Evolutionary conservation across 2,329 filamentous ascomycete species (phyloP).

Genomic region (Phyllosticta paracitricarpa): DNA sequence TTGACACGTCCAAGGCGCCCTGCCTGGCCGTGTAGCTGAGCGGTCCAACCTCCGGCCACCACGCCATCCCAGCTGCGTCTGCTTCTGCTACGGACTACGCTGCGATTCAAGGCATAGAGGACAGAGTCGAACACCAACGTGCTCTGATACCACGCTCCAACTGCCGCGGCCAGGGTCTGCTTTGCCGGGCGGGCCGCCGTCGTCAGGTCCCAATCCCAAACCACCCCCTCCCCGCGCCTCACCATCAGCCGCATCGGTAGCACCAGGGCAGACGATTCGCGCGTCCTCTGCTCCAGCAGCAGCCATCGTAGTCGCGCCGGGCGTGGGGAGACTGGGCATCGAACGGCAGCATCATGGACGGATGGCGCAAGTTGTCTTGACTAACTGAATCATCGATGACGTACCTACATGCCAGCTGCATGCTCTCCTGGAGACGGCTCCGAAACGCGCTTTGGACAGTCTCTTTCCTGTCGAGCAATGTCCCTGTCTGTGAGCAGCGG

Average conservation of each 20-base stretch:
- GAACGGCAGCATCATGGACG: neutral
- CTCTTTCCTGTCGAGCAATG: too few species aligned
- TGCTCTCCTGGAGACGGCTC: too few species aligned
- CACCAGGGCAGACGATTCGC: neutral
- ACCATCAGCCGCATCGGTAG: neutral
- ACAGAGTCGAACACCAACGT: neutral
- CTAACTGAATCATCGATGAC: neutral
- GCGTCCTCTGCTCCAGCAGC: neutral
- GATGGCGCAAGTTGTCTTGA: neutral
- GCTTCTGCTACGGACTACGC: neutral
- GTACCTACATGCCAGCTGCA: neutral
- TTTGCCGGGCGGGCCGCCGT: neutral
- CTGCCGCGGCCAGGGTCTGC: neutral
- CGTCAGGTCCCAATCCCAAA: neutral
- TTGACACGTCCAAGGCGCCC: neutral
- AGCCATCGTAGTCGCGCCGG: neutral
- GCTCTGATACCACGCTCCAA: neutral
- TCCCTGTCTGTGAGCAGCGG: too few species aligned
- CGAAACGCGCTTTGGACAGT: too few species aligned
- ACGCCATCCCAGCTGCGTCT: neutral
- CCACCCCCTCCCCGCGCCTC: neutral
- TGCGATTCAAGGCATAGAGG: neutral
- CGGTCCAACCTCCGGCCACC: neutral
- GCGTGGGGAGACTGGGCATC: neutral
- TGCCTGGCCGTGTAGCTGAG: neutral